These are phyloP conservation scores for Diplodia corticola DNA, from an alignment of 2,329 filamentous ascomycete genomes.

Conservation along the genomic window DNA sequence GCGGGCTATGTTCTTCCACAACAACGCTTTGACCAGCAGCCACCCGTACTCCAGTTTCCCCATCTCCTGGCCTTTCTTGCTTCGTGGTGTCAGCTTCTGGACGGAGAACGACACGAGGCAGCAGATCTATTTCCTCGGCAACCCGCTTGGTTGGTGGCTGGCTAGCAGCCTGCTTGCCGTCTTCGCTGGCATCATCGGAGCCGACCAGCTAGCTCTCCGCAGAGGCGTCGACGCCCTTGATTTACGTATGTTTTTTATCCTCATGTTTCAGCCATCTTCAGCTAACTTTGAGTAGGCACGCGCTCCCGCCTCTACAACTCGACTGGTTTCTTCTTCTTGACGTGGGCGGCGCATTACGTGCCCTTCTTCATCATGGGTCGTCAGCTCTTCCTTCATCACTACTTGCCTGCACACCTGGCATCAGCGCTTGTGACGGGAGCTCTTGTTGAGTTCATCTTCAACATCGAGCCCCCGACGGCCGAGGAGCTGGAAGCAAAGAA, in stretches of 20 bases:
- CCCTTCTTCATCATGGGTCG: slow-evolving; percentile 98
- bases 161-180: slow-evolving; percentile 89
- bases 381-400: slow-evolving; percentile 97
- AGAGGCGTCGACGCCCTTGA: slow-evolving; percentile 93
- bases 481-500: slow-evolving; percentile 37
- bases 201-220: slow-evolving; percentile 89
- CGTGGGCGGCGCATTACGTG: slow-evolving; percentile 96
- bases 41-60: slow-evolving; percentile 95
- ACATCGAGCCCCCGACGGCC: slow-evolving; percentile 66
- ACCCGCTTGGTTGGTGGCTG: slow-evolving; percentile 97
- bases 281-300: slow-evolving; percentile 59
- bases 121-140: slow-evolving; percentile 98
- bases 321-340: slow-evolving; percentile 97
- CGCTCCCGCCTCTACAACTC: slow-evolving; percentile 96
- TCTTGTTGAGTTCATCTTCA: slow-evolving; percentile 94
- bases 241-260: slow-evolving; percentile 67
- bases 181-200: slow-evolving; percentile 85
- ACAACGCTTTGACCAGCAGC: slow-evolving; percentile 94
- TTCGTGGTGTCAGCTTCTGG: slow-evolving; percentile 98
- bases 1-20: slow-evolving; percentile 98
- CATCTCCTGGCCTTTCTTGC: slow-evolving; percentile 96
- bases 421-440: slow-evolving; percentile 88
- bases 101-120: slow-evolving; percentile 91
- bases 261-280: slow-evolving; percentile 19
- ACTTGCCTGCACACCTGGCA: slow-evolving; percentile 90